Percentiles rank a stretch among this genome's conserved stretches.
phyloP scores from a whole-genome alignment of 2,329 filamentous ascomycete species.

The Aspergillus alliaceus region DNA sequence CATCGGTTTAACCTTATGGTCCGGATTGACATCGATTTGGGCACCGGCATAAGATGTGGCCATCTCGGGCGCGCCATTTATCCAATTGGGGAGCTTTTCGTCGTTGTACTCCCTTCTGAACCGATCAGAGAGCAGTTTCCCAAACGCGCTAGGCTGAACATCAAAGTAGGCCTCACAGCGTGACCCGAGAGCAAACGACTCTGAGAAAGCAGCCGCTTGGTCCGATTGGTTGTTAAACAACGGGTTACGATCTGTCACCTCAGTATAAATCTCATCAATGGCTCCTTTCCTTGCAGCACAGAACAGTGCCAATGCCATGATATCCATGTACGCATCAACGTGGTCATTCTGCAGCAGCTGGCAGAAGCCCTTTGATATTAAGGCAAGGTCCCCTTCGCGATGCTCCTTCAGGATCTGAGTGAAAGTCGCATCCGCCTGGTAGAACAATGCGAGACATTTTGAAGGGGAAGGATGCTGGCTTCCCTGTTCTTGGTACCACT shows the following conservation, averaged over 20 bases:
- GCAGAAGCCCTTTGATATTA: conserved; percentile 39
- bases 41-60: conserved; percentile 54
- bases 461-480: conserved; percentile 35
- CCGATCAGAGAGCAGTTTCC: conserved; percentile 42
- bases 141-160: conserved; percentile 51
- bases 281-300: conserved; percentile 57
- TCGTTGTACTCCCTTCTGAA: conserved; percentile 48
- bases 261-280: conserved; percentile 63
- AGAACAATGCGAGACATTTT: conserved; percentile 39
- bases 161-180: conserved; percentile 65
- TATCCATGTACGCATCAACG: conserved; percentile 52
- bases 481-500: conserved; percentile 44
- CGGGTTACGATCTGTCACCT: conserved; percentile 63
- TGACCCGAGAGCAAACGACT: conserved; percentile 63
- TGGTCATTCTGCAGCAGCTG: conserved; percentile 29
- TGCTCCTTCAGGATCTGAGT: conserved; percentile 27
- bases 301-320: conserved; percentile 59
- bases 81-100: conserved; percentile 51
- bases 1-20: conserved; percentile 45
- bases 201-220: conserved; percentile 64
- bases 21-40: conserved; percentile 54
- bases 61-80: conserved; percentile 51
- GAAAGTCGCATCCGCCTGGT: conserved; percentile 34
- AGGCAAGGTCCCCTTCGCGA: conserved; percentile 36
- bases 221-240: conserved; percentile 62